Evolutionary conservation across 495 filamentous ascomycete genomes (phyloP).

Genomic region (Aspergillus cavernicola): DNA sequence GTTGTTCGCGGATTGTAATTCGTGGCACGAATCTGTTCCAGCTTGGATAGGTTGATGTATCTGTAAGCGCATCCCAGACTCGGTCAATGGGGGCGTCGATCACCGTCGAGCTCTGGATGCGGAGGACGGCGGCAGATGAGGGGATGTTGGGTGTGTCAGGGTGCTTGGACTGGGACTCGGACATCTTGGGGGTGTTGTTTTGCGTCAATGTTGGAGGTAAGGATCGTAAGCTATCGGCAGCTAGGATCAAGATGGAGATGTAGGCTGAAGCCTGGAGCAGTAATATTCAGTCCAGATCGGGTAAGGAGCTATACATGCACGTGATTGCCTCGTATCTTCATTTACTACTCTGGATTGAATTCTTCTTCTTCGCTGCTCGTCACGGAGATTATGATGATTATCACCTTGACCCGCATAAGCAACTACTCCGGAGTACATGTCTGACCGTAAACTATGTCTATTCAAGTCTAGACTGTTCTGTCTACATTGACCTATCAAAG

Average conservation of each 20-base stretch:
- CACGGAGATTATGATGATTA: too few relatives aligned
- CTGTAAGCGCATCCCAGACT: conserved; percentile 35
- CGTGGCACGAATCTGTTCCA: conserved; percentile 45
- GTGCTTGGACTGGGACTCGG: conserved; percentile 4
- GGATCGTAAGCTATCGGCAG: too few relatives aligned
- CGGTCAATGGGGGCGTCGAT: conserved; percentile 30
- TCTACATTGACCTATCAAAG: not conserved
- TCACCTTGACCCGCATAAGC: too few relatives aligned
- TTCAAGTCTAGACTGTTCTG: not conserved
- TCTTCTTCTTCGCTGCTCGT: too few relatives aligned
- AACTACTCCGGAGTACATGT: too few relatives aligned
- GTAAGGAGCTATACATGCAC: too few relatives aligned
- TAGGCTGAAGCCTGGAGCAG: too few relatives aligned
- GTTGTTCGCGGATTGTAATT: conserved; percentile 39
- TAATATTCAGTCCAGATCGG: too few relatives aligned
- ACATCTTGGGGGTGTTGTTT: not conserved
- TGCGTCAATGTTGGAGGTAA: not conserved
- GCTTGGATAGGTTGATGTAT: conserved; percentile 40
- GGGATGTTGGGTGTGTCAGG: conserved; percentile 32
- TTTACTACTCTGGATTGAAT: too few relatives aligned
- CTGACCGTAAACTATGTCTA: too few relatives aligned
- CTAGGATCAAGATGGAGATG: too few relatives aligned
- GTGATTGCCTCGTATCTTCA: too few relatives aligned
- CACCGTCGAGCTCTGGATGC: conserved; percentile 31
- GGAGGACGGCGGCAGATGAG: conserved; percentile 25